phyloP scores from a whole-genome alignment of 176 grass and related monocot genomes.

The Pharus latifolius region DNA sequence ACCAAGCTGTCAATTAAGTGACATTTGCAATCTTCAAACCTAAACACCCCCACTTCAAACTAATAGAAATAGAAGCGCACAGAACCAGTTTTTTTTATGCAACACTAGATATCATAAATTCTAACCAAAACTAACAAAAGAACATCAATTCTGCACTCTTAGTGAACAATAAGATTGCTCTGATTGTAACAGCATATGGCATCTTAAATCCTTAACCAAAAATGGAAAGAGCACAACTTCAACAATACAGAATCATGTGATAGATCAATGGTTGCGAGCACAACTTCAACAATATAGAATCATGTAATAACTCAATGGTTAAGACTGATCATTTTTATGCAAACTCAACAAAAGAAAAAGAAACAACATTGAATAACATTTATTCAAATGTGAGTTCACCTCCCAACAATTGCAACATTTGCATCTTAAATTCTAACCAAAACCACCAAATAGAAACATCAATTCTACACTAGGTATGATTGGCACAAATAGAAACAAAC shows the following conservation, averaged over 20 bases:
- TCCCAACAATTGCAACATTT: neutral
- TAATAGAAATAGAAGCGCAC: neutral
- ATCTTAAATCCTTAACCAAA: constrained; percentile 6
- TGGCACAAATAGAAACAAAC: neutral
- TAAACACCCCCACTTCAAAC: neutral
- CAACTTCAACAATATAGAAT: neutral
- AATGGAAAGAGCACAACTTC: neutral
- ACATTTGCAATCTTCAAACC: neutral
- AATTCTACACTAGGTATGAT: neutral
- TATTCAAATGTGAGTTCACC: neutral
- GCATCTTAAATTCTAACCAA: neutral
- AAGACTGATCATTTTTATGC: neutral
- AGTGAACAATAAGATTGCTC: neutral
- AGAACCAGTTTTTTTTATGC: neutral
- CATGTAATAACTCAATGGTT: neutral
- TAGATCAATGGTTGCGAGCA: neutral
- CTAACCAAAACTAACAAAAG: neutral
- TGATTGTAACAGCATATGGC: neutral
- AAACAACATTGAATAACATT: too few species aligned
- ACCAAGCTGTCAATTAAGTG: neutral
- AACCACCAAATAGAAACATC: neutral
- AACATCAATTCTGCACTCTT: neutral
- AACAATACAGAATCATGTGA: neutral
- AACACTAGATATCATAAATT: neutral
- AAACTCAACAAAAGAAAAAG: too few species aligned